Evolutionary conservation across 108 stramenopile genomes (phyloP), one percentile per base, ranked within the genome.

Genomic region (Skeletonema potamos): DNA sequence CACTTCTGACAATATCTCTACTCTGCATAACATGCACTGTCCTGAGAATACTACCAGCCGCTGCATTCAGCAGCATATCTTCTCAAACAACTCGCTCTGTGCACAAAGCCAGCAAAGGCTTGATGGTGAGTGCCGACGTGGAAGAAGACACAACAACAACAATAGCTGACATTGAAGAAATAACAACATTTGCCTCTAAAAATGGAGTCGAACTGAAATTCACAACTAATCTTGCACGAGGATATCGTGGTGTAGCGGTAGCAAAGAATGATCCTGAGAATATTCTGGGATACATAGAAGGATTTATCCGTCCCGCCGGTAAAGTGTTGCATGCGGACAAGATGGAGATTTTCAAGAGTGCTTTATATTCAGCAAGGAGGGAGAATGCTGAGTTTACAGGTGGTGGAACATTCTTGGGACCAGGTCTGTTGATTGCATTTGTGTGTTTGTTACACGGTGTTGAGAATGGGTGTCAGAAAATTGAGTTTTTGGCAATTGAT

Each of bases 401-500:
- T 43, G 88, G 89, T 1, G 89, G 89, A 10, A 66, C 77, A 8
- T 68, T 61, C 27, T 76, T 90, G 26, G 92, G 88, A 24, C 73
- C 90, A 9, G 89, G 92, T n/a, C 60, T 90, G 37, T 55, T 89
- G 22, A 65, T 93, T 63, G 92, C 87, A 36, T 89, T 78, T 46
- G 70, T 80, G 11, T 89, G 89, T 63, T 29, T 90, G 39, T 62
- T 87, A 55, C 86, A 93, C 70, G 83, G 81, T 13, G 66, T 70
- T 44, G 82, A 88, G 58, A 71, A 72, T 27, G 86, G 86, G 6
- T 90, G 90, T 55, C 48, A 39, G 10, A 71, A 46, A 5, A 83
- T 77, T 32, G 90, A 92, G 67, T 90, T 92, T 60, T 58, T 92
- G 44, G 93, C 93, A 6, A 94, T 94, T 68, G 89, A 94, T 66